Base-by-base conservation (phyloP, 768 basidiomycete species). In the Amanita jacksonii region DNA sequence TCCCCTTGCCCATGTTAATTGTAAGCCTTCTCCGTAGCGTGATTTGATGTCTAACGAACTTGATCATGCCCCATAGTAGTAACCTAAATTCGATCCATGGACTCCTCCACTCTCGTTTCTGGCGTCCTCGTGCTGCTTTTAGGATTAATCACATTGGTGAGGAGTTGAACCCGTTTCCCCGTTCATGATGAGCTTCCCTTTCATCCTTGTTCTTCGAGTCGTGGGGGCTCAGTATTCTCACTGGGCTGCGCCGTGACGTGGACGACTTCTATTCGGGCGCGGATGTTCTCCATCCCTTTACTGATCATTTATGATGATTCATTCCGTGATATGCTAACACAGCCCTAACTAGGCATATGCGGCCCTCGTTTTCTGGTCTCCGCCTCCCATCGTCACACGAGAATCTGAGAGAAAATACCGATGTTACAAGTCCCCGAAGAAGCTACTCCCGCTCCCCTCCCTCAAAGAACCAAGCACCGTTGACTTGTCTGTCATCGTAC, bases 191-290 rank as follows among this genome's bases (percentile, higher is more conserved):
- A 63, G 85, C 27, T 85, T 85, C 81, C 66, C 52, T 61, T 75
- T 85, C 86, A 89, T 89, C 85, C 85, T 89, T 89, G 85, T 89
- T 88, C 85, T 88, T 83, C 69, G 86, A 88, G 81, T 68, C 57
- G 54, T 63, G 79, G 79, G 85, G 70, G 62, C 51, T 47, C 59
- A 58, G 27, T 6, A 12, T 28, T 28, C 27, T 28, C 12, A 6
- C 27, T 12, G 27, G 12, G 27, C 27, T 57, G 72, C 83, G 85
- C 74, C 69, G 66, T 57, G 66, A 65, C 71, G 61, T 73, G 52
- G 85, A 83, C 79, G 85, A 84, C 56, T 69, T 48, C 47, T 27
- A 33, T 46, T 49, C 55, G 68, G 81, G 75, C 73, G 68, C 61
- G 69, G 72, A 64, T 56, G 50, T 46, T 33, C n/a, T 46, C 49